Percentiles rank a stretch among this genome's conserved stretches.
These are phyloP conservation scores for Lecanicillium sp. DNA, from an alignment of 2,329 filamentous ascomycete species.

Conservation along the genomic window DNA sequence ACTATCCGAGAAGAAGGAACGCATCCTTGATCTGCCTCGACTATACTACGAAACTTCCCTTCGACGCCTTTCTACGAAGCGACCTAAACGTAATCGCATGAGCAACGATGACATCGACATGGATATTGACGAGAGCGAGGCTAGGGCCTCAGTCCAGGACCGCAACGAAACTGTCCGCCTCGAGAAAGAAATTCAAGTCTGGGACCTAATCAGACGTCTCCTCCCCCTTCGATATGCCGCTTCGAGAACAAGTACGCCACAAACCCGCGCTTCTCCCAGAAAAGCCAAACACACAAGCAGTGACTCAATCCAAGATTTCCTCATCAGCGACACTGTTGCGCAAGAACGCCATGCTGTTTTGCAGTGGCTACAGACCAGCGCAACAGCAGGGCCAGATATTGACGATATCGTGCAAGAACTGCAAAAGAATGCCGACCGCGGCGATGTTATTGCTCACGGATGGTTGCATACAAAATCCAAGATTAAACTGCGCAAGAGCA, in stretches of 20 bases:
- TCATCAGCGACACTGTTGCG: conserved; percentile 63
- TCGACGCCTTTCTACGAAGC: conserved; percentile 21
- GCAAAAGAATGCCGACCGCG: conserved; percentile 66
- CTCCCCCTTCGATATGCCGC: conserved; percentile 59
- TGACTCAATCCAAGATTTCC: conserved; percentile 58
- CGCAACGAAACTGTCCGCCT: conserved; percentile 38
- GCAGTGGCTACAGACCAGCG: conserved; percentile 77
- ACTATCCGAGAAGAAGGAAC: conserved; percentile 48
- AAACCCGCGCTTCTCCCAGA: conserved; percentile 18
- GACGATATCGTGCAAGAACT: conserved; percentile 69
- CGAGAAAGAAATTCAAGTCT: conserved; percentile 81
- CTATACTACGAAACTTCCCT: conserved; percentile 50
- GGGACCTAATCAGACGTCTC: conserved; percentile 73
- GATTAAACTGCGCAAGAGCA: conserved; percentile 82
- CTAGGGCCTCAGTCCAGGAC: conserved; percentile 17
- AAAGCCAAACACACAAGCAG: conserved; percentile 12
- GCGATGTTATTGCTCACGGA: conserved; percentile 75
- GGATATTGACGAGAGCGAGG: conserved; percentile 45
- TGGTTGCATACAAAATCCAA: conserved; percentile 87
- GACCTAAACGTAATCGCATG: conserved; percentile 19
- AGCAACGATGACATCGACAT: conserved; percentile 42
- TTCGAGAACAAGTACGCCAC: conserved; percentile 18
- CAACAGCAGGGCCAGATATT: conserved; percentile 62
- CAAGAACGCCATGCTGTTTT: conserved; percentile 73
- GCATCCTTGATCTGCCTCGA: conserved; percentile 54